Evolutionary conservation across 768 basidiomycete genomes (phyloP).

Genomic region (Rickenella mellea): DNA sequence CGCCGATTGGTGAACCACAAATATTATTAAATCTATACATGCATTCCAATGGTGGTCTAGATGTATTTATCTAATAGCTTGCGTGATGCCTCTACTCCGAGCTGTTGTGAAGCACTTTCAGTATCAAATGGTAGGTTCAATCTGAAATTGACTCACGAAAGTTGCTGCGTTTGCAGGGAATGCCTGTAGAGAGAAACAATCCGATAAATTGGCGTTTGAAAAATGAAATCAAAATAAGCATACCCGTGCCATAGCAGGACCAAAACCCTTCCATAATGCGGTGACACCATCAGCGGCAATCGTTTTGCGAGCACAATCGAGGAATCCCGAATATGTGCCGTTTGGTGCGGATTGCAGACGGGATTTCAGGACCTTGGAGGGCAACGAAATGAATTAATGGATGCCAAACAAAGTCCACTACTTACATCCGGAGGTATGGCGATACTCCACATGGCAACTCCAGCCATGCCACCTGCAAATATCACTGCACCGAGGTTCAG

Average conservation of each 20-base stretch:
- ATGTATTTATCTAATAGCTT: conserved; percentile 83
- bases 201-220: not conserved
- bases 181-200: conserved; percentile 47
- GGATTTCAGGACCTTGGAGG: conserved; percentile 81
- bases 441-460: conserved; percentile 96
- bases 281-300: conserved; percentile 79
- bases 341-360: conserved; percentile 93
- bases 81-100: conserved; percentile 88
- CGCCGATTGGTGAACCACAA: too few species aligned
- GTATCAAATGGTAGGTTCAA: not conserved
- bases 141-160: conserved; percentile 50
- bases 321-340: conserved; percentile 90
- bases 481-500: conserved; percentile 83
- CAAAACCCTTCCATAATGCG: conserved; percentile 96
- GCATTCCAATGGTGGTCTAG: too few species aligned
- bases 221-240: conserved; percentile 17
- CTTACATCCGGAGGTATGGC: conserved; percentile 95
- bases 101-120: conserved; percentile 32
- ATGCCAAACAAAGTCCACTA: conserved; percentile 6
- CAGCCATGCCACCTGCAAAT: conserved; percentile 87
- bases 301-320: conserved; percentile 89
- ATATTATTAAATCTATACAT: too few species aligned
- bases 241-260: conserved; percentile 91
- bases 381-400: not conserved
- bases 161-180: conserved; percentile 97